Base-by-base conservation (phyloP, 1,284 basidiomycete species). In the Leucoagaricus sp. region DNA sequence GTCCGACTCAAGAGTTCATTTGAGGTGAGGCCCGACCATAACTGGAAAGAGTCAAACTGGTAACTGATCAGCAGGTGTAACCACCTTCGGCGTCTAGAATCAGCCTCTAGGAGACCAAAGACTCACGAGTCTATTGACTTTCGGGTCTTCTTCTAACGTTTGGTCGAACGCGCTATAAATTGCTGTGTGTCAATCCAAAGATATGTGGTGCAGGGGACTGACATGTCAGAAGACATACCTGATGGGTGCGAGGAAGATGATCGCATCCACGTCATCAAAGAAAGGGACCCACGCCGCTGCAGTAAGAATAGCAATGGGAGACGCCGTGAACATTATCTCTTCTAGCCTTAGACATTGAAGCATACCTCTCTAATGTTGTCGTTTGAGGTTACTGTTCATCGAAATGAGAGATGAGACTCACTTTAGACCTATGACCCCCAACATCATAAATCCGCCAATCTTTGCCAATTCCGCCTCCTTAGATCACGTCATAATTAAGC, bases 171-270 rank as follows among this genome's bases (percentile, higher is more conserved):
- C 85, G 53, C 83, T 72, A 52, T n/a, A 40, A 44, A 21, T 38
- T 49, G 15, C 15, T 28, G n/a, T 13, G 10, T 15, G 38, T 56
- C 49, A 50, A 41, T 56, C 48, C 23, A 10, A 34, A 23, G 19
- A 49, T n/a, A 21, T 12, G n/a, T 36, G 29, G 21, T 23, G 21
- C 21, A 25, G 42, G 19, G 33, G 29, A 5, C 31, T 33, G 21
- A 40, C 19, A 48, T 48, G 53, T 33, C 49, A 33, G 41, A 21
- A 13, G 28, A 51, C 66, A 52, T 60, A 73, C 74, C 74, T 87
- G 63, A 90, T 82, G 15, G 88, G 84, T 19, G 83, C 83, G n/a
- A 87, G 69, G 64, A 86, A 85, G 58, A 91, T 86, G 68, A 91
- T 83, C 2, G 83, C 81, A 60, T 87, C 79, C 73, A 79, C 74